A percentile compares a stretch with the other conserved stretches of the same genome.
Evolutionary conservation across 116 monocot genomes (phyloP).

Genomic region (Posidonia oceanica): DNA sequence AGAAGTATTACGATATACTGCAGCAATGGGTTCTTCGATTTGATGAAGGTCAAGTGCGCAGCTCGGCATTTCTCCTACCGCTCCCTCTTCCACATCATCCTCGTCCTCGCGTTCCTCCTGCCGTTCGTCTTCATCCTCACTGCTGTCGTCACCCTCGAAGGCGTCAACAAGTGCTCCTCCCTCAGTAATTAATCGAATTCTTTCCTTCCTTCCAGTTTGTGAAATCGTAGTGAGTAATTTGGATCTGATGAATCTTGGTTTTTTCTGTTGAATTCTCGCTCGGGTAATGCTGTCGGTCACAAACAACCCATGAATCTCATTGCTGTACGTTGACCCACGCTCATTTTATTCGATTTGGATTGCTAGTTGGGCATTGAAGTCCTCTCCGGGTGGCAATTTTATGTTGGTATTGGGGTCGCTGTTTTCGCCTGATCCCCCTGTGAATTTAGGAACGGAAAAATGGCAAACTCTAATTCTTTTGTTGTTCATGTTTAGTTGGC

Average conservation of each 20-base stretch:
- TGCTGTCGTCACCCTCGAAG: slow-evolving; percentile 85
- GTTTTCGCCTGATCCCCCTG: too few species aligned
- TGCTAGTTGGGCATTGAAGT: not conserved
- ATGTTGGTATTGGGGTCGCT: too few species aligned
- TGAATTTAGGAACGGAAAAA: too few species aligned
- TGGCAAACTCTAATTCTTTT: too few species aligned
- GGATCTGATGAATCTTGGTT: slow-evolving; percentile 1
- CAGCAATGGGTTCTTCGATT: slow-evolving; percentile 68
- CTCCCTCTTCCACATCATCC: slow-evolving; percentile 59
- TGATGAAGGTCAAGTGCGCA: slow-evolving; percentile 81
- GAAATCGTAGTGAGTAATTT: not conserved
- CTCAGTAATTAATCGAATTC: slow-evolving; percentile 25
- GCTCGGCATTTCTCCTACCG: slow-evolving; percentile 65
- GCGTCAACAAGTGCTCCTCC: slow-evolving; percentile 89
- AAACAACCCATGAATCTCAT: not conserved
- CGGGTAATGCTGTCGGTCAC: too few species aligned
- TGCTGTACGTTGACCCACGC: not conserved
- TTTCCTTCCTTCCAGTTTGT: not conserved
- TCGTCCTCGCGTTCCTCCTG: slow-evolving; percentile 76
- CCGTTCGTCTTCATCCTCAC: slow-evolving; percentile 97
- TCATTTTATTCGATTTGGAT: not conserved
- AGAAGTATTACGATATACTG: slow-evolving; percentile 85
- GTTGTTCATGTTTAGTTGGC: too few species aligned
- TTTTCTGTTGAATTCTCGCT: too few species aligned
- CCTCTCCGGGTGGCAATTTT: not conserved